These are phyloP conservation scores for Kwoniella sp. DNA, from an alignment of 768 basidiomycete genomes.

Conservation along the genomic window DNA sequence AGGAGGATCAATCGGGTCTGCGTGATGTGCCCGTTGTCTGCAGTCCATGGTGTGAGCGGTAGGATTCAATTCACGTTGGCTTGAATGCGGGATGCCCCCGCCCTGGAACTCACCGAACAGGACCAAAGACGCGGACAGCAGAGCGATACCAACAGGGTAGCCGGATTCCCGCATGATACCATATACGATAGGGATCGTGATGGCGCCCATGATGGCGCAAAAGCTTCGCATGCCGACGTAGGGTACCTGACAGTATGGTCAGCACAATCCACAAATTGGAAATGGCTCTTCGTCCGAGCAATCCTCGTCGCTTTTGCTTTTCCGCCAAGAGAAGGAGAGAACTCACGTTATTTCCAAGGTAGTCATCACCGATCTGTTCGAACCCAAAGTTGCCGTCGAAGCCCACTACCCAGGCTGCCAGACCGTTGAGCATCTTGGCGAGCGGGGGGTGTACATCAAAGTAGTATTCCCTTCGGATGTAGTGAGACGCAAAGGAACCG, in stretches of 20 bases:
- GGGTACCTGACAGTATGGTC: conserved; percentile 56
- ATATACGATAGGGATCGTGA: conserved; percentile 87
- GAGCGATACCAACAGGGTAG: conserved; percentile 82
- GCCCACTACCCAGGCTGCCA: conserved; percentile 93
- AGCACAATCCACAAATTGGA: not conserved
- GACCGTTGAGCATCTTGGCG: conserved; percentile 88
- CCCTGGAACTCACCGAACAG: conserved; percentile 65
- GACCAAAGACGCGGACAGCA: conserved; percentile 80
- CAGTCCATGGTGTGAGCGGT: too few relatives aligned
- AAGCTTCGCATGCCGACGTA: conserved; percentile 90
- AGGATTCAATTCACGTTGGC: too few relatives aligned
- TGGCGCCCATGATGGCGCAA: conserved; percentile 82
- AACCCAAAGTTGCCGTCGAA: conserved; percentile 93
- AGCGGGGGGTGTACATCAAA: conserved; percentile 99
- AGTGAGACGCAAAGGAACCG: conserved; percentile 94
- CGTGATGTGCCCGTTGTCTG: conserved; percentile 92
- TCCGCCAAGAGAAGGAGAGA: not conserved
- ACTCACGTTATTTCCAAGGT: conserved; percentile 65
- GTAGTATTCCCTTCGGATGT: conserved; percentile 88
- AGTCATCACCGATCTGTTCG: conserved; percentile 91
- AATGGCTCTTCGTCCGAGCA: not conserved
- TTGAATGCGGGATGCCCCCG: too few relatives aligned
- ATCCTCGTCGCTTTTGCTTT: not conserved
- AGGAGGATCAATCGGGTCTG: conserved; percentile 96
- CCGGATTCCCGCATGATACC: conserved; percentile 98